phyloP scores from a whole-genome alignment of 2,329 filamentous ascomycete genomes.

The Monilinia aucupariae region DNA sequence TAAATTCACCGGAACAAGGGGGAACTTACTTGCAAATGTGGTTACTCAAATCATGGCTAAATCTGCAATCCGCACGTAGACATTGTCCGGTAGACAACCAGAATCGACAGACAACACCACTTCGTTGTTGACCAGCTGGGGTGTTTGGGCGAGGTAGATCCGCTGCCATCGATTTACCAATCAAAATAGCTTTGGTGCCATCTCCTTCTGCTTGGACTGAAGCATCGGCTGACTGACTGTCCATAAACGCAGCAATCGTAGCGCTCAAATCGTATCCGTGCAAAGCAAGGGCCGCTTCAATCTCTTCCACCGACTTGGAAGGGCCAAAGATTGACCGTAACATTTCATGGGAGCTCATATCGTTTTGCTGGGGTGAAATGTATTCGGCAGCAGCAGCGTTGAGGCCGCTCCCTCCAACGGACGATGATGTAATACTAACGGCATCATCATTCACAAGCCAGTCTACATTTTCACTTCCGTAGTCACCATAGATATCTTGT shows the following conservation, averaged over 20 bases:
- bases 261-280: slow-evolving; percentile 92
- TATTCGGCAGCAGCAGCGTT: slow-evolving; percentile 81
- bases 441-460: slow-evolving; percentile 91
- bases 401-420: slow-evolving; percentile 59
- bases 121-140: slow-evolving; percentile 70
- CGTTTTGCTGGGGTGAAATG: slow-evolving; percentile 59
- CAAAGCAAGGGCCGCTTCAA: slow-evolving; percentile 80
- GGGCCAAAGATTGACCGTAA: slow-evolving; percentile 89
- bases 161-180: slow-evolving; percentile 84
- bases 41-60: slow-evolving; percentile 92
- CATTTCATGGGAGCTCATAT: slow-evolving; percentile 99
- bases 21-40: slow-evolving; percentile 89
- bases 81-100: slow-evolving; percentile 95
- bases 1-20: not conserved
- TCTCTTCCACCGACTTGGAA: slow-evolving; percentile 85
- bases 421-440: slow-evolving; percentile 73
- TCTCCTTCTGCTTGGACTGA: slow-evolving; percentile 41
- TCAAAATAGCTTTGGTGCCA: slow-evolving; percentile 63
- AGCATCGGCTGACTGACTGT: slow-evolving; percentile 53
- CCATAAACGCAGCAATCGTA: slow-evolving; percentile 85
- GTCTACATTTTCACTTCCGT: slow-evolving; percentile 90
- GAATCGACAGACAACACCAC: slow-evolving; percentile 92
- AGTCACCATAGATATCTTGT: slow-evolving; percentile 82
- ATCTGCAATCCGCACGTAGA: slow-evolving; percentile 89
- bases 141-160: slow-evolving; percentile 68